These are phyloP conservation scores for Volvox carteri DNA, from an alignment of 163 green algal species.

Conservation along the genomic window DNA sequence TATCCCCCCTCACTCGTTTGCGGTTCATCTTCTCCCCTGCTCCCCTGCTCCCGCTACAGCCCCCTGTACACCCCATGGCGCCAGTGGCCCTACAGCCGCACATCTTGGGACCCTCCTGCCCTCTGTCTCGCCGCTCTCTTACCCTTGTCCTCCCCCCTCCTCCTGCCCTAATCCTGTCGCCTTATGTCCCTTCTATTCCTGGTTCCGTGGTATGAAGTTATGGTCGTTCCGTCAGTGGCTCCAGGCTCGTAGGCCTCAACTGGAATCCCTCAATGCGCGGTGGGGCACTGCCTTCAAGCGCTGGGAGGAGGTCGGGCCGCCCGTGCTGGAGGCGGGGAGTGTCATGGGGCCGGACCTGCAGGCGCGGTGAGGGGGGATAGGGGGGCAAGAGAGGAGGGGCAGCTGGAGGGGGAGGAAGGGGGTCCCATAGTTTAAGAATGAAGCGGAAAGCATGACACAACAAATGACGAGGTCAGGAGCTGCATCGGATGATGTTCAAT, in stretches of 20 bases:
- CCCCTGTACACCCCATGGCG: no score
- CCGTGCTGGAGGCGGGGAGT: constrained; percentile 20
- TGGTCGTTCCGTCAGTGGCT: not conserved
- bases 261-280: constrained; percentile 19
- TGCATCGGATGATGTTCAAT: no score
- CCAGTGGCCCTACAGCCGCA: no score
- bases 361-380: not conserved
- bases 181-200: not conserved
- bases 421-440: not conserved
- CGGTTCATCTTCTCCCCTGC: not conserved
- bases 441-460: no score
- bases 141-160: not conserved
- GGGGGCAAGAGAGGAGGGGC: not conserved
- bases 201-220: not conserved
- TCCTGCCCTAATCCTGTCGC: not conserved
- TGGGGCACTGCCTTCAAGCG: constrained; percentile 16
- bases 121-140: not conserved
- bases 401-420: not conserved
- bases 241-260: not conserved
- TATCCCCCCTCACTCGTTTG: not conserved
- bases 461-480: no score
- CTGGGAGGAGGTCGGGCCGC: constrained; percentile 39
- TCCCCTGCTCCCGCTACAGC: not conserved
- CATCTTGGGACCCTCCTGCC: no score
- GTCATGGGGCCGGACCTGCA: not conserved